Evolutionary conservation across 768 basidiomycete genomes (phyloP).

Genomic region (Termitomyces sp.): DNA sequence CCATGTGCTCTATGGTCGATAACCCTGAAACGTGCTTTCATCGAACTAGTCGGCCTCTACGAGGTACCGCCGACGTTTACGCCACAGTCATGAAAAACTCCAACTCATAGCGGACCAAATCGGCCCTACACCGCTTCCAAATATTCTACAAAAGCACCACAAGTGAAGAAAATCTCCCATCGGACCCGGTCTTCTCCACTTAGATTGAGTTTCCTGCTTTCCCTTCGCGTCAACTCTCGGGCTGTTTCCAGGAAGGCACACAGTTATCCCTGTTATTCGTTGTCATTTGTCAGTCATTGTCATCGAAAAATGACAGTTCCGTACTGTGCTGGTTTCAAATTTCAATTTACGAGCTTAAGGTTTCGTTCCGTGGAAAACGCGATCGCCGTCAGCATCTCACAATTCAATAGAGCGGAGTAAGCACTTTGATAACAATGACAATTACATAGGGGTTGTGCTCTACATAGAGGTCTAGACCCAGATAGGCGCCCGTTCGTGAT

Average conservation of each 20-base stretch:
- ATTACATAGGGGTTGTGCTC: too few relatives aligned
- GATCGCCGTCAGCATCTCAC: not conserved
- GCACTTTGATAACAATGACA: too few relatives aligned
- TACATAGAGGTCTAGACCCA: too few relatives aligned
- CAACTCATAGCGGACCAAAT: not conserved
- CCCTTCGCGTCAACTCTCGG: too few relatives aligned
- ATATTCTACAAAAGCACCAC: not conserved
- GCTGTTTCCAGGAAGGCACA: not conserved
- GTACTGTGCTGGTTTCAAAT: not conserved
- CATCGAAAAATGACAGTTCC: not conserved
- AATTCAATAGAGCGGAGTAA: not conserved
- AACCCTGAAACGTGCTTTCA: not conserved
- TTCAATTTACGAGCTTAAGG: not conserved
- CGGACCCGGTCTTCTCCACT: not conserved
- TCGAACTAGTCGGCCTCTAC: not conserved
- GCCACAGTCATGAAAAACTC: not conserved
- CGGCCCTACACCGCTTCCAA: not conserved
- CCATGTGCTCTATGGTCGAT: not conserved
- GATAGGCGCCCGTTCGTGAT: too few relatives aligned
- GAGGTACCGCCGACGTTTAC: not conserved
- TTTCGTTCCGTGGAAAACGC: not conserved
- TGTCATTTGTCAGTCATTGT: not conserved
- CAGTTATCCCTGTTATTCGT: not conserved
- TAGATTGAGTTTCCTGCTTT: not conserved
- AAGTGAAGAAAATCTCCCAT: not conserved